Conservation (phyloP, 2,329 filamentous ascomycete species). For the Zelopaecilomyces penicillatus region DNA sequence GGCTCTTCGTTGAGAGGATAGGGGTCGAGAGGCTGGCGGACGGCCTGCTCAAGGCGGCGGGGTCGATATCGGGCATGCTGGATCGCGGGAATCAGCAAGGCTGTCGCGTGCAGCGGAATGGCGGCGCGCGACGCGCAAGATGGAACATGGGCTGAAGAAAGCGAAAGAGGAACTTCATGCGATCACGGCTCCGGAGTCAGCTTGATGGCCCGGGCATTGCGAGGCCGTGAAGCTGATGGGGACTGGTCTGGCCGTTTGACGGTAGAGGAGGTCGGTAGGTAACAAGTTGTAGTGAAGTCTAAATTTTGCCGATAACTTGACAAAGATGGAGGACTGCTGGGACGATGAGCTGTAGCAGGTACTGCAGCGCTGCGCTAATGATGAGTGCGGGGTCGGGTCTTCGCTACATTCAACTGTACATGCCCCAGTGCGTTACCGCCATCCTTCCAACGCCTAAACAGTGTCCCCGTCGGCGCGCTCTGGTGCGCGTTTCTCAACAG, state of each 20-base stretch:
- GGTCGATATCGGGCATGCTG: constrained; percentile 62
- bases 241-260: constrained; percentile 15
- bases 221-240: constrained; percentile 33
- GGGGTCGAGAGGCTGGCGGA: constrained; percentile 50
- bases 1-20: constrained; percentile 48
- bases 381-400: background rate
- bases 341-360: constrained; percentile 16
- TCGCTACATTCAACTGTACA: constrained; percentile 1
- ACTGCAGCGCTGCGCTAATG: constrained; percentile 7
- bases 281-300: constrained; percentile 23
- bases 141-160: constrained; percentile 37
- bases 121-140: constrained; percentile 37
- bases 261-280: constrained; percentile 17
- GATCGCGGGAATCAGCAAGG: constrained; percentile 19
- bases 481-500: constrained; percentile 3
- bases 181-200: constrained; percentile 32
- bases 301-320: constrained; percentile 21
- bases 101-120: constrained; percentile 39
- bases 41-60: constrained; percentile 57
- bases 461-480: background rate
- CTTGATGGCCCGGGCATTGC: constrained; percentile 37
- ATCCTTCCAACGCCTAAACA: constrained; percentile 6
- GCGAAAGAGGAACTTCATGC: constrained; percentile 27
- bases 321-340: constrained; percentile 11
- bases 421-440: background rate